Percentiles rank a stretch among this genome's conserved stretches.
phyloP scores from a whole-genome alignment of 2,329 filamentous ascomycete species.

The Colletotrichum simmondsii region DNA sequence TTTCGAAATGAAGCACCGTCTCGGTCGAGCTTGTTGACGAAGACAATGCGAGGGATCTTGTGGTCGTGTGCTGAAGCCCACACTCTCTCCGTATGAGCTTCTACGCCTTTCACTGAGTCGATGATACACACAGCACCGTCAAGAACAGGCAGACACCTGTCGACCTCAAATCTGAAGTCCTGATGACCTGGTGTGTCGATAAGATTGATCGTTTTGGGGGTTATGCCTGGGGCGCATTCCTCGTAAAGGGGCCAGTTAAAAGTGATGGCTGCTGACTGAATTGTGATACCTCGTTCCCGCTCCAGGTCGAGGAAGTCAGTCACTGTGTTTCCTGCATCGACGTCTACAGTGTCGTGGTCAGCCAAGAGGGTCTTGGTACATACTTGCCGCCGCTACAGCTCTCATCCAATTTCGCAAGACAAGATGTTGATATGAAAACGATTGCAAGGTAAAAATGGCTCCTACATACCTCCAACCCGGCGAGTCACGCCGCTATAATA shows the following conservation, averaged over 20 bases:
- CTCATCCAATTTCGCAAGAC: background rate
- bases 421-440: background rate
- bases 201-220: constrained; percentile 80
- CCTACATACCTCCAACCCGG: constrained; percentile 75
- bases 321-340: constrained; percentile 95
- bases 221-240: constrained; percentile 49
- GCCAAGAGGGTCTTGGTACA: background rate
- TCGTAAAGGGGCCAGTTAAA: constrained; percentile 85
- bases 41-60: constrained; percentile 82
- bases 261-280: constrained; percentile 96
- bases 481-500: constrained; percentile 93
- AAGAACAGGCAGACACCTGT: constrained; percentile 87
- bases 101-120: constrained; percentile 91
- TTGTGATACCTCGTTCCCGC: constrained; percentile 92
- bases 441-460: background rate
- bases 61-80: constrained; percentile 92
- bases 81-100: constrained; percentile 96
- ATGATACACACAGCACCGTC: constrained; percentile 94
- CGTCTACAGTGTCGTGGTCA: constrained; percentile 63
- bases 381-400: background rate
- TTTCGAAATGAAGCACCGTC: constrained; percentile 83
- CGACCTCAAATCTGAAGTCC: constrained; percentile 96
- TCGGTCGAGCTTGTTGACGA: constrained; percentile 83
- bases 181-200: constrained; percentile 98
- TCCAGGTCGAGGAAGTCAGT: constrained; percentile 97